Percentiles rank a stretch among this genome's conserved stretches.
These are phyloP conservation scores for Coleophoma crateriformis DNA, from an alignment of 2,329 filamentous ascomycete species.

Conservation along the genomic window DNA sequence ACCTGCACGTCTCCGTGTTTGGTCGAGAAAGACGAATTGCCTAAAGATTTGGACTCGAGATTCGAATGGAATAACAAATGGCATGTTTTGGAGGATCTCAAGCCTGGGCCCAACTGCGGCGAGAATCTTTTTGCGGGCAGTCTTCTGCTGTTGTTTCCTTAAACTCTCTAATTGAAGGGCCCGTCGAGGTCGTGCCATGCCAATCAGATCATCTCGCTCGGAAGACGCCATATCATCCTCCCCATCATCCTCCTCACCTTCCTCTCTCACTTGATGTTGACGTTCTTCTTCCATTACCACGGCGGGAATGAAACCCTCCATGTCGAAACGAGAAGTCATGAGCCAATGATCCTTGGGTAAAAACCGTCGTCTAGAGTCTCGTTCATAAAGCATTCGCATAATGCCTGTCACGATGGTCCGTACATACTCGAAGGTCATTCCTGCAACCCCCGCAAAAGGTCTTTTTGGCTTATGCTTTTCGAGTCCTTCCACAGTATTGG, in stretches of 20 bases:
- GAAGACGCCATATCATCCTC: slow-evolving; percentile 28
- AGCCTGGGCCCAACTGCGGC: slow-evolving; percentile 79
- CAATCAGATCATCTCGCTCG: slow-evolving; percentile 34
- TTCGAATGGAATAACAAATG: slow-evolving; percentile 91
- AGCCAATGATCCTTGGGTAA: slow-evolving; percentile 84
- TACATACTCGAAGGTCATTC: slow-evolving; percentile 72
- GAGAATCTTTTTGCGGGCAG: slow-evolving; percentile 64
- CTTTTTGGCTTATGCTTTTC: slow-evolving; percentile 21
- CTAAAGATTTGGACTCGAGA: slow-evolving; percentile 90
- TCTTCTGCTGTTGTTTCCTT: slow-evolving; percentile 58
- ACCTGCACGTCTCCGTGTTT: slow-evolving; percentile 67
- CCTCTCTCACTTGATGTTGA: slow-evolving; percentile 60
- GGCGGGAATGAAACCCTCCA: slow-evolving; percentile 78
- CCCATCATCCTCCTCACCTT: slow-evolving; percentile 47
- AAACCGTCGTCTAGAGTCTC: slow-evolving; percentile 84
- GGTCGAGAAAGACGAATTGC: slow-evolving; percentile 84
- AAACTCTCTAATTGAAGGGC: slow-evolving; percentile 57
- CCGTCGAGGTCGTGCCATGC: slow-evolving; percentile 56
- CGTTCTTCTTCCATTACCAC: slow-evolving; percentile 86
- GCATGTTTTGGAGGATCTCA: slow-evolving; percentile 91
- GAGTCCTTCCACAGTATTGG: slow-evolving; percentile 6
- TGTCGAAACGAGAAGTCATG: slow-evolving; percentile 83
- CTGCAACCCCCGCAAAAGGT: slow-evolving; percentile 57
- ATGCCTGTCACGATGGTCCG: slow-evolving; percentile 75
- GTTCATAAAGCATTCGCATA: slow-evolving; percentile 83